Conservation (phyloP, 495 filamentous ascomycete species). For the Penicillium pancosmium region DNA sequence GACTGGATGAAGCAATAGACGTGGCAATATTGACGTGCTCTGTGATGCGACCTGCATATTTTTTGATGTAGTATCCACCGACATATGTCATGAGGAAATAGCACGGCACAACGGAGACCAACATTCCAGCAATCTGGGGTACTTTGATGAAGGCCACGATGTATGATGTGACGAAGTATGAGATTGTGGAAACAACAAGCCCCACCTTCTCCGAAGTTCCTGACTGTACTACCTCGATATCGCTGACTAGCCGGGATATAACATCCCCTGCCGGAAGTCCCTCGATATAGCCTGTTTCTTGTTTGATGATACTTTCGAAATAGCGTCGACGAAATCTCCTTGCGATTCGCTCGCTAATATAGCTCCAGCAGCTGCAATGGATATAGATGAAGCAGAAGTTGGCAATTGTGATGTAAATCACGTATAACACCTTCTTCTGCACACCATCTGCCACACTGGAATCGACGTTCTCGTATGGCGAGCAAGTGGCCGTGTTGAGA, state of each 20-base stretch:
- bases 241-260: slow-evolving; percentile 56
- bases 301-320: slow-evolving; percentile 56
- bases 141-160: slow-evolving; percentile 65
- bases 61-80: slow-evolving; percentile 60
- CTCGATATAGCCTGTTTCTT: slow-evolving; percentile 64
- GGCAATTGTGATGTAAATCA: slow-evolving; percentile 65
- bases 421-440: slow-evolving; percentile 56
- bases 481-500: slow-evolving; percentile 37
- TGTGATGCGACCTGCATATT: slow-evolving; percentile 53
- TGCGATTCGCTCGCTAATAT: slow-evolving; percentile 65
- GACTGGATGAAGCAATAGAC: slow-evolving; percentile 48
- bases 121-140: slow-evolving; percentile 39
- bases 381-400: slow-evolving; percentile 62
- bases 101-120: slow-evolving; percentile 64
- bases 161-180: slow-evolving; percentile 64
- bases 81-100: slow-evolving; percentile 64
- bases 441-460: slow-evolving; percentile 24
- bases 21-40: slow-evolving; percentile 50
- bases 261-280: slow-evolving; percentile 56
- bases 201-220: slow-evolving; percentile 70
- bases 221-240: slow-evolving; percentile 60
- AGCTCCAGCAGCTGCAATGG: slow-evolving; percentile 56
- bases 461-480: slow-evolving; percentile 12
- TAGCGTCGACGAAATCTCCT: slow-evolving; percentile 61
- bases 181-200: slow-evolving; percentile 56